These are phyloP conservation scores for Apostasia shenzhenica DNA, from an alignment of 106 monocot species.

Conservation along the genomic window DNA sequence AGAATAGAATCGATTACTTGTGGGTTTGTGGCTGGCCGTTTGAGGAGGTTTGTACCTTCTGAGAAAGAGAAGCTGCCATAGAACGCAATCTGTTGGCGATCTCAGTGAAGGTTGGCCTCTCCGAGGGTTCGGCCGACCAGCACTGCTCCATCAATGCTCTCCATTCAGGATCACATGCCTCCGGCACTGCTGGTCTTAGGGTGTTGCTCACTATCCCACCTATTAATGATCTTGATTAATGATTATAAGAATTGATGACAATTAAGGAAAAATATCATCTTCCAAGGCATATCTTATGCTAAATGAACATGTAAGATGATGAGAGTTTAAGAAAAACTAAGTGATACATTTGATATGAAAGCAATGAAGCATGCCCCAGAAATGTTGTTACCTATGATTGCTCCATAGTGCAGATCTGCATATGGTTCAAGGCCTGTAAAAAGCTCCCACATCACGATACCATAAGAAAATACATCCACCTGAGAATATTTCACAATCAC, in stretches of 20 bases:
- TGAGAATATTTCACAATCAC: conserved; percentile 7
- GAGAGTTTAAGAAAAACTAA: not conserved
- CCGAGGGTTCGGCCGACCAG: conserved; percentile 72
- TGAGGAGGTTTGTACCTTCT: too few species aligned
- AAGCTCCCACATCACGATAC: conserved; percentile 95
- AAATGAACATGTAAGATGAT: not conserved
- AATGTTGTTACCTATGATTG: conserved; percentile 65
- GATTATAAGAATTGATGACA: not conserved
- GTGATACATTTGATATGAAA: not conserved
- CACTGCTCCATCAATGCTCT: conserved; percentile 82
- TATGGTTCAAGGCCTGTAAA: conserved; percentile 91
- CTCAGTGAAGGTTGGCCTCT: conserved; percentile 76
- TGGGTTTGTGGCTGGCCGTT: too few species aligned
- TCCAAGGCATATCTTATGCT: too few species aligned
- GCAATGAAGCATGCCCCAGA: not conserved
- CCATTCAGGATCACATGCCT: conserved; percentile 71
- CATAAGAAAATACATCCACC: conserved; percentile 96
- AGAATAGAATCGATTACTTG: too few species aligned
- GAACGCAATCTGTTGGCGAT: conserved; percentile 55
- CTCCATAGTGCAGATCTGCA: conserved; percentile 85
- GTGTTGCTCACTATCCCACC: conserved; percentile 93
- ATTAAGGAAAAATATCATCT: not conserved
- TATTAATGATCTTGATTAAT: conserved; percentile 1
- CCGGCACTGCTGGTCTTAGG: conserved; percentile 67
- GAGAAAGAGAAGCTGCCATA: conserved; percentile 45